A percentile compares a stretch with the other conserved stretches of the same genome.
Evolutionary conservation across 78 protist genomes (phyloP).

Genomic region (Guillardia theta): DNA sequence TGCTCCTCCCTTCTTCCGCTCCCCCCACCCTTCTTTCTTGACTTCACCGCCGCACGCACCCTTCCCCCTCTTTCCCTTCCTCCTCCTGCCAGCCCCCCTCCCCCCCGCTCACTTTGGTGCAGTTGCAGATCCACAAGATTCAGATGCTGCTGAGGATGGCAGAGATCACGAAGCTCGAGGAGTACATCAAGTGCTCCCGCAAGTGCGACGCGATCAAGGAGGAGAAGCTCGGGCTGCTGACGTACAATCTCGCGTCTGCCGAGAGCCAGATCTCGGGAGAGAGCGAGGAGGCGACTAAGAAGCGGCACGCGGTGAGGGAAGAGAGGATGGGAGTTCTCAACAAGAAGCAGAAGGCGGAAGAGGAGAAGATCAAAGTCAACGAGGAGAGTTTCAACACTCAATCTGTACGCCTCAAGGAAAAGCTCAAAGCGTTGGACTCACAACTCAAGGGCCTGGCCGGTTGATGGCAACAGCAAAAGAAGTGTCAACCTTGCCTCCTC

Average conservation of each 20-base stretch:
- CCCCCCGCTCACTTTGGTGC: background rate
- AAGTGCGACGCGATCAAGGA: background rate
- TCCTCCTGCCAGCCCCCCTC: background rate
- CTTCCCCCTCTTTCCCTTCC: background rate
- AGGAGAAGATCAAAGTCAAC: background rate
- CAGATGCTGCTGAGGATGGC: conserved; percentile 43
- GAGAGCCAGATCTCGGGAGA: background rate
- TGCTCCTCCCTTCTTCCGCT: background rate
- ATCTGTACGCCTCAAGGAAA: conserved; percentile 5
- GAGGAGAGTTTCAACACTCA: conserved; percentile 17
- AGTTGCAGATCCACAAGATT: background rate
- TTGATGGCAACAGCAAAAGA: too few relatives aligned
- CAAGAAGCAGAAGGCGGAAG: conserved; percentile 35
- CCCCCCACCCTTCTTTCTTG: background rate
- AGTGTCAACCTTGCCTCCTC: too few relatives aligned
- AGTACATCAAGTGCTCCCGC: conserved; percentile 20
- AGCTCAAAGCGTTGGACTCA: background rate
- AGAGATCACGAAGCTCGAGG: conserved; percentile 23
- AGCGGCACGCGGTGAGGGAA: background rate
- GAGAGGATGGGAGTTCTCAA: background rate
- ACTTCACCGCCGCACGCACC: background rate
- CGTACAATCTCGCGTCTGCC: conserved; percentile 36
- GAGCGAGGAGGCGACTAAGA: background rate
- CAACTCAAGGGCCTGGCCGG: too few relatives aligned
- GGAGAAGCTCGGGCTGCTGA: conserved; percentile 37